phyloP scores from a whole-genome alignment of 2,329 filamentous ascomycete genomes.

The Thermoascus crustaceus region DNA sequence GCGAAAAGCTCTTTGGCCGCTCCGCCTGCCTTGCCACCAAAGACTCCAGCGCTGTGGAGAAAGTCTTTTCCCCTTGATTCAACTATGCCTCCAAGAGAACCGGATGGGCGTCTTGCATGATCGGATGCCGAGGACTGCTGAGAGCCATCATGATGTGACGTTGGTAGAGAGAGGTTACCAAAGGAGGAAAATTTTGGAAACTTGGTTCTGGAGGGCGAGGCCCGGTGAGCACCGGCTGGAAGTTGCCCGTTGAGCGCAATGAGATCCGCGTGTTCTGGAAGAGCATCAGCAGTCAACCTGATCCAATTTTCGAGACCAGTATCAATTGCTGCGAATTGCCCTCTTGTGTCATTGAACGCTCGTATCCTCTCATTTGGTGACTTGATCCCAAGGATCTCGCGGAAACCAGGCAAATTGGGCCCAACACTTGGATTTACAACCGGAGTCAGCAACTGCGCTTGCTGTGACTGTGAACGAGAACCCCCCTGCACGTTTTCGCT shows the following conservation, averaged over 20 bases:
- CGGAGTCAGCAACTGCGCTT: conserved; percentile 7
- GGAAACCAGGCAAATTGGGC: conserved; percentile 52
- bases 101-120: conserved; percentile 29
- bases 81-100: conserved; percentile 39
- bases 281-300: conserved; percentile 37
- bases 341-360: conserved; percentile 64
- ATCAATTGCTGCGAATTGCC: conserved; percentile 62
- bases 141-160: conserved; percentile 22
- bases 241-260: conserved; percentile 28
- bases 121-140: conserved; percentile 21
- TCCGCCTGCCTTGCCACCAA: conserved; percentile 62
- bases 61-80: conserved; percentile 83
- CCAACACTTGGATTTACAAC: conserved; percentile 14
- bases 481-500: background rate
- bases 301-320: conserved; percentile 64
- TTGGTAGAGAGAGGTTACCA: conserved; percentile 19
- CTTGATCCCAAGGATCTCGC: conserved; percentile 66
- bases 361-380: conserved; percentile 60
- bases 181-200: conserved; percentile 35
- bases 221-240: conserved; percentile 21
- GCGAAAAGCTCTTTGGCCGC: conserved; percentile 86
- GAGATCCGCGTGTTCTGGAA: conserved; percentile 47
- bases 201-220: conserved; percentile 26
- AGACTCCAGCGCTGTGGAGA: conserved; percentile 68
- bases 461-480: conserved; percentile 6